phyloP scores from a whole-genome alignment of 2,329 filamentous ascomycete species.

The Xylaria sp. region DNA sequence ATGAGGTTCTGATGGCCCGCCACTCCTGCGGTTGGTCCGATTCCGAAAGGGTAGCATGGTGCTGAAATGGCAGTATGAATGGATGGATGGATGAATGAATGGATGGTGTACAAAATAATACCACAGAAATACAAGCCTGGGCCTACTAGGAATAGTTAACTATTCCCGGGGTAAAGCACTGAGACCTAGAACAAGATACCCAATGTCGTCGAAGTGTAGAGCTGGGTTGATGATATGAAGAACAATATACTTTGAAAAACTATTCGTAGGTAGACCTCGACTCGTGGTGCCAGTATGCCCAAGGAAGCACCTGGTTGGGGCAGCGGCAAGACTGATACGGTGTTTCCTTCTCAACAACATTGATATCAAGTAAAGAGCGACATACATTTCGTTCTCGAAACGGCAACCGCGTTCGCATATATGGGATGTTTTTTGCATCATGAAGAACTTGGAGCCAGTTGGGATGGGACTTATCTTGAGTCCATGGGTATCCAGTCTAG shows the following conservation, averaged over 20 bases:
- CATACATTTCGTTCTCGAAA: neutral
- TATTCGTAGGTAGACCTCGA: neutral
- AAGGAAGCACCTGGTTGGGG: neutral
- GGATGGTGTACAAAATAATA: slow-evolving; percentile 23
- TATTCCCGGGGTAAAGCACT: neutral
- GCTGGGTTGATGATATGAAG: slow-evolving; percentile 12
- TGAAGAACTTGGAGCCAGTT: neutral
- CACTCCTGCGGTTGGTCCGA: slow-evolving; percentile 13
- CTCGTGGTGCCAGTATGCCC: neutral
- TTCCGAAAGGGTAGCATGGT: slow-evolving; percentile 33
- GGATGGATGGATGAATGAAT: neutral
- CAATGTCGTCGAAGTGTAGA: slow-evolving; percentile 12
- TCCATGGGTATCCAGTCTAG: slow-evolving; percentile 21
- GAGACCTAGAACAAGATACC: slow-evolving; percentile 23
- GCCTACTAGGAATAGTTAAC: neutral
- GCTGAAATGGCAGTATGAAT: slow-evolving; percentile 8
- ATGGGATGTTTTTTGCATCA: slow-evolving; percentile 2
- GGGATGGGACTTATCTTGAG: slow-evolving; percentile 23
- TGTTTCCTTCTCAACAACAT: slow-evolving; percentile 13
- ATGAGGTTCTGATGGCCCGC: slow-evolving; percentile 10
- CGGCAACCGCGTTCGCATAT: neutral
- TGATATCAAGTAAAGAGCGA: slow-evolving; percentile 19
- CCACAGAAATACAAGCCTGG: slow-evolving; percentile 22
- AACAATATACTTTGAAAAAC: neutral
- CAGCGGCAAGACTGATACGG: neutral